Base-by-base conservation (phyloP, 2,329 filamentous ascomycete species). In the Fusarium vanettenii region DNA sequence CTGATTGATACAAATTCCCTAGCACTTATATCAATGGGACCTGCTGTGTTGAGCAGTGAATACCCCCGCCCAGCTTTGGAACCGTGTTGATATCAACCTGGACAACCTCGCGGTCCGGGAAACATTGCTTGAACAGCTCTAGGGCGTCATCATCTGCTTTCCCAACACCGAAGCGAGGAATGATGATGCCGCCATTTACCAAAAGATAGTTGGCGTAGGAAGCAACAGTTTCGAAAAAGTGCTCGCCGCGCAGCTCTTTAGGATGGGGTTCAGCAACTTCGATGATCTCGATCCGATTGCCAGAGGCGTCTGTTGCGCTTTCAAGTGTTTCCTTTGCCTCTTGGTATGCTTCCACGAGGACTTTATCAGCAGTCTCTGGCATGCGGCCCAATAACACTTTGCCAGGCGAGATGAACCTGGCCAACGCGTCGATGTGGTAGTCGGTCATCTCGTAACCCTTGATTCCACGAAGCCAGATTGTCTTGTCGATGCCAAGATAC, bases 21-120 rank as follows among this genome's bases (percentile, higher is more conserved):
- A 29, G 14, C 9, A 8, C 29, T 35, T 25, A 48, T 14, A 62
- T 48, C 41, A 62, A 25, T n/a, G 77, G 78, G 20, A 81, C 62
- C 25, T 81, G 76, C 52, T 81, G 79, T 1, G 79, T 79, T 11
- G 77, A 68, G 57, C 78, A 81, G 50, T 81, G 79, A 67, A 80
- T 76, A 1, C 79, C 79, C 13, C 78, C 79, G 1, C 79, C 79
- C 4, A 74, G 43, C 18, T 59, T 71, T 37, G 70, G 70, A 31
- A 72, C 50, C 4, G 37, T 43, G 29, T 56, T 72, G 5, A 72
- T 18, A 57, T 64, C 33, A 57, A 72, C 64, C 18, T 64, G 75
- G 4, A 71, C 62, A 48, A 81, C 52, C 16, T 71, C 52, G 13
- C 79, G 67, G 7, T 64, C 67, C 2, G 63, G 31, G 14, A 76